A percentile compares a stretch with the other conserved stretches of the same genome.
phyloP scores from a whole-genome alignment of 1,139 yeast genomes.

The Zygoascus meyerae region DNA sequence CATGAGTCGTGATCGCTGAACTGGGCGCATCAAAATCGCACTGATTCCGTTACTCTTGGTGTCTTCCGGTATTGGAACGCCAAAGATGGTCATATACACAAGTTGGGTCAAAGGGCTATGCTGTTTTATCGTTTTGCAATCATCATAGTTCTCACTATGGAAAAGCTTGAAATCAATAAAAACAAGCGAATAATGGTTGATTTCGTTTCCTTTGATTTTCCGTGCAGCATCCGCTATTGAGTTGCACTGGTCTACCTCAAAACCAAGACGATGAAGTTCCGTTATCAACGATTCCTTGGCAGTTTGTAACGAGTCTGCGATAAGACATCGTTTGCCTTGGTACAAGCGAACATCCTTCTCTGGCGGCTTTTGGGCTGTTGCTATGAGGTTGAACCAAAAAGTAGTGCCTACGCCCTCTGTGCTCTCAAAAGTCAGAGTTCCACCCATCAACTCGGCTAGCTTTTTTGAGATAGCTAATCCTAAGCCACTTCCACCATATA shows the following conservation, averaged over 20 bases:
- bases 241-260: conserved; percentile 16
- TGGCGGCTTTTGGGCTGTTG: conserved; percentile 15
- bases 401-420: conserved; percentile 74
- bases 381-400: conserved; percentile 38
- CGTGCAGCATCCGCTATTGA: conserved; percentile 18
- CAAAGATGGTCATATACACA: conserved; percentile 25
- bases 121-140: conserved; percentile 24
- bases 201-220: conserved; percentile 15
- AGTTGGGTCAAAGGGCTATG: conserved; percentile 29
- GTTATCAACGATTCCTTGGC: conserved; percentile 34
- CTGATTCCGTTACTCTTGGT: conserved; percentile 20
- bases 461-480: conserved; percentile 85
- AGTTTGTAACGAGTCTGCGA: conserved; percentile 36
- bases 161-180: conserved; percentile 26
- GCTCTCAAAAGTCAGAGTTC: conserved; percentile 66
- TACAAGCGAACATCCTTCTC: conserved; percentile 25
- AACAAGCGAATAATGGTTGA: conserved; percentile 22
- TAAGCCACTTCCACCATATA: conserved; percentile 73
- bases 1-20: conserved; percentile 22
- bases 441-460: conserved; percentile 79
- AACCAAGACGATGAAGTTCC: conserved; percentile 20
- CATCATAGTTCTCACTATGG: conserved; percentile 19
- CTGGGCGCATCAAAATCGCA: conserved; percentile 28
- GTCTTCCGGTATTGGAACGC: conserved; percentile 15
- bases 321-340: conserved; percentile 31